Conservation (phyloP, 306 rosid genomes). For the Parietaria judaica region DNA sequence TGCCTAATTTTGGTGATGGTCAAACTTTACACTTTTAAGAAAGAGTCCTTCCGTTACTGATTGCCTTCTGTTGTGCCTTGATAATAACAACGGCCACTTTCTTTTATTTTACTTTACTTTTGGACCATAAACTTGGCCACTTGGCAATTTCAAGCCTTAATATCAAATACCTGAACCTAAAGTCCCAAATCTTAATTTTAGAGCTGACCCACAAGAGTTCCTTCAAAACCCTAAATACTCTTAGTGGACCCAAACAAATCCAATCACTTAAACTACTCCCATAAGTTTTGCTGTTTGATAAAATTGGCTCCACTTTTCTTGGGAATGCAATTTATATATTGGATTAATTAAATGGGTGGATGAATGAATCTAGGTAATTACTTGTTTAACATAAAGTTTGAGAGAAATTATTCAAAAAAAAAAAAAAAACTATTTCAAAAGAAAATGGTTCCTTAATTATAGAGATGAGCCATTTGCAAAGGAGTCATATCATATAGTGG, state of each 20-base stretch:
- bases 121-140: constrained; percentile 6
- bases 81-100: background rate
- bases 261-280: background rate
- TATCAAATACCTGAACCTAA: too few relatives aligned
- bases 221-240: background rate
- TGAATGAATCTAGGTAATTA: background rate
- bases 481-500: background rate
- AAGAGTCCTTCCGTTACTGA: constrained; percentile 2
- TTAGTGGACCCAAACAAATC: constrained; percentile 8
- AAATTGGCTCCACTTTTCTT: background rate
- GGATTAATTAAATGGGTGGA: background rate
- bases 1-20: background rate
- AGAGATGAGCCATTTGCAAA: background rate
- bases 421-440: background rate
- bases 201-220: background rate
- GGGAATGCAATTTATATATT: constrained; percentile 3
- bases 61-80: background rate
- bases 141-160: background rate
- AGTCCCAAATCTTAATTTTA: background rate
- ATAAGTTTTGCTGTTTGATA: background rate
- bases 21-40: constrained; percentile 2
- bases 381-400: background rate
- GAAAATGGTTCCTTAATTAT: background rate
- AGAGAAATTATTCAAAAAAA: background rate
- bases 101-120: constrained; percentile 7